Conservation (phyloP, 108 stramenopile genomes). For the Mayamaea pseudoterrestris region DNA sequence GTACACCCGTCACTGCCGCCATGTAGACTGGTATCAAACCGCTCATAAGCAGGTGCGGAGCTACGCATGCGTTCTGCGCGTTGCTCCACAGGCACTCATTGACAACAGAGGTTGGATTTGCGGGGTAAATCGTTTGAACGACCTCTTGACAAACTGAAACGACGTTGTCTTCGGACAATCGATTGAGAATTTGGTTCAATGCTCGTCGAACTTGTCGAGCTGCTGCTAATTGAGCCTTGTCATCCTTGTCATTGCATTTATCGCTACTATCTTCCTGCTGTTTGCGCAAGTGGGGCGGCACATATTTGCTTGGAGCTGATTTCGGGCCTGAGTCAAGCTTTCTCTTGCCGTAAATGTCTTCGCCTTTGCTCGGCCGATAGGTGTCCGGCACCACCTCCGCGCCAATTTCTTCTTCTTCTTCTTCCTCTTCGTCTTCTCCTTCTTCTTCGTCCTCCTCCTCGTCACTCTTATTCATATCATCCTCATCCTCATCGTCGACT, state of each 20-base stretch:
- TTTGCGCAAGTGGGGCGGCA: constrained; percentile 76
- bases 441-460: constrained; percentile 8
- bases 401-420: constrained; percentile 39
- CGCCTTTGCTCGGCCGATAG: constrained; percentile 71
- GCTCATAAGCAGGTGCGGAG: constrained; percentile 52
- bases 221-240: constrained; percentile 8
- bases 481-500: neutral
- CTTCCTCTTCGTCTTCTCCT: constrained; percentile 7
- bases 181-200: constrained; percentile 82
- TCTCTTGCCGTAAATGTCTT: constrained; percentile 90
- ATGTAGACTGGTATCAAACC: constrained; percentile 73
- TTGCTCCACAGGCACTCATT: constrained; percentile 70
- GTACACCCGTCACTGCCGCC: constrained; percentile 60
- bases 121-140: constrained; percentile 29
- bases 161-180: constrained; percentile 81
- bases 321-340: constrained; percentile 20
- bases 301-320: constrained; percentile 41
- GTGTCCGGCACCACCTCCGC: constrained; percentile 38
- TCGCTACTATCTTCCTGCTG: constrained; percentile 7
- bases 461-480: neutral
- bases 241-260: neutral
- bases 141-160: constrained; percentile 75
- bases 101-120: constrained; percentile 37
- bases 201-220: constrained; percentile 38
- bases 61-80: constrained; percentile 46